Base-by-base conservation (phyloP, 257 asterid genomes). In the Gynochthodes officinalis region DNA sequence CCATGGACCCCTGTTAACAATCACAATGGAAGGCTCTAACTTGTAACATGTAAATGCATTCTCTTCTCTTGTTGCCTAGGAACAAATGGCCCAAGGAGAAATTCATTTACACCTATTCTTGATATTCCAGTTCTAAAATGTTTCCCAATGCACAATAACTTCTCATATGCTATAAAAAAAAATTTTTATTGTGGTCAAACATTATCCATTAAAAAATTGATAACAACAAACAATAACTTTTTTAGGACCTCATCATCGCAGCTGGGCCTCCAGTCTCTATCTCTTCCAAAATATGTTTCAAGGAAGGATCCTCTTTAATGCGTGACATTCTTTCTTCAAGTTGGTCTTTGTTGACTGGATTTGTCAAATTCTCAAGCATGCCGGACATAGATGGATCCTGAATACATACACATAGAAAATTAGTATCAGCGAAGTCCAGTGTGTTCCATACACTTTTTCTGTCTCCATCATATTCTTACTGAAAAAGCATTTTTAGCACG, bases 261-360 rank as follows among this genome's bases (percentile, higher is more conserved):
- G 99, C 90, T 59, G 99, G 99, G 66, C 99, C 99, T 63, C 99
- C 99, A 63, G 55, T 84, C 82, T 95, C 99, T 33, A 95, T 92
- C 87, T 95, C 99, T 48, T 95, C 97, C 81, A 95, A 75, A 80
- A 95, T 92, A 75, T 96, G 99, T 80, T 92, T 95, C 86, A 95
- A 81, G 13, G 99, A 90, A 32, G 99, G 98, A 76, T 95, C 99
- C 67, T 92, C 96, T 78, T 84, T 92, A 74, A 95, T 82, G 50
- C 82, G 89, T 21, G 92, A 50, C 97, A 95, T 90, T 70, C 97
- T 77, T 65, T 92, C 99, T 76, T 95, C 98, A 71, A 90, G 87
- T 81, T 92, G 97, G 46, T 86, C 92, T 81, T 88, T 92, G 48
- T 89, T 89, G 35, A 85, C 75, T 65, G 99, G 99, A 84, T 89